Conservation (phyloP, 2,329 filamentous ascomycete species). For the Aspergillus sp. region DNA sequence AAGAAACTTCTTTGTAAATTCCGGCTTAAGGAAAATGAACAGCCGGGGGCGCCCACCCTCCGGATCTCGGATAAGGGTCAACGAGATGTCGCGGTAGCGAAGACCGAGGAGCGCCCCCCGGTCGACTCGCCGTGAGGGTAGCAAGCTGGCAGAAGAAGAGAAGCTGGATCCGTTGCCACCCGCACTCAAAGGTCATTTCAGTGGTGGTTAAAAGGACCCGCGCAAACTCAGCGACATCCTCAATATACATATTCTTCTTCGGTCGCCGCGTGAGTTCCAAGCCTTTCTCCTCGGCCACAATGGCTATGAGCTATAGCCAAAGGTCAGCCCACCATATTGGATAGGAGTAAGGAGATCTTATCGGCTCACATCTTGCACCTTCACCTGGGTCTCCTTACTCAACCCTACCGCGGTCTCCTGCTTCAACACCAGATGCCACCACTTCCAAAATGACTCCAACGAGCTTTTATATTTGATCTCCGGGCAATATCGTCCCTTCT, state of each 20-base stretch:
- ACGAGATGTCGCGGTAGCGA: not conserved
- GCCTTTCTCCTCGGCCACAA: constrained; percentile 26
- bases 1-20: constrained; percentile 15
- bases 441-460: constrained; percentile 25
- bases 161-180: constrained; percentile 26
- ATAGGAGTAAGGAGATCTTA: not conserved
- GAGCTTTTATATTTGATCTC: constrained; percentile 21
- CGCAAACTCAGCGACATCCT: constrained; percentile 32
- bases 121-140: constrained; percentile 27
- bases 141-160: constrained; percentile 28
- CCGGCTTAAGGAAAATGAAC: constrained; percentile 17
- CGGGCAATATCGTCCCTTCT: constrained; percentile 11
- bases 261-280: constrained; percentile 19
- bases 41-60: constrained; percentile 18
- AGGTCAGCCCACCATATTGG: not conserved
- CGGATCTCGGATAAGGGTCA: constrained; percentile 27
- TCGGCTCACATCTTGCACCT: constrained; percentile 21
- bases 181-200: constrained; percentile 31
- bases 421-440: constrained; percentile 27
- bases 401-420: constrained; percentile 14
- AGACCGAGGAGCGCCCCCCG: constrained; percentile 23
- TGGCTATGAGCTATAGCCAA: constrained; percentile 25
- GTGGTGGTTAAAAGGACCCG: constrained; percentile 28
- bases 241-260: constrained; percentile 33
- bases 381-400: constrained; percentile 20